Evolutionary conservation across 169 alveolate species (phyloP).

Genomic region (Plasmodium fragile): DNA sequence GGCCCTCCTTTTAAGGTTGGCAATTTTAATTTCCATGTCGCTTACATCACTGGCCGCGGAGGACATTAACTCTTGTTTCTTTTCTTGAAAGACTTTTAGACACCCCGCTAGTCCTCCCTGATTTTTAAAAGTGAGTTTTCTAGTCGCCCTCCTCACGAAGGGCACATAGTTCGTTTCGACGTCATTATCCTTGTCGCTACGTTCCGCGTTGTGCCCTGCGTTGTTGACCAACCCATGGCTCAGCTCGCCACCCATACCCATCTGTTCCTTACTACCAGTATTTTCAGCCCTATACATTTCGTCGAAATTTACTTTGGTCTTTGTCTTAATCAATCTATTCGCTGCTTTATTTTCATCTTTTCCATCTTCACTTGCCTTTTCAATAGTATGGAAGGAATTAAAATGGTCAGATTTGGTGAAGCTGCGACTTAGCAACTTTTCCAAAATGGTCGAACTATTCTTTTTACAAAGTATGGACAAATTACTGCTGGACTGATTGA

Average conservation of each 20-base stretch:
- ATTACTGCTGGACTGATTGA: conserved; percentile 32
- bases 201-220: background rate
- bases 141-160: conserved; percentile 72
- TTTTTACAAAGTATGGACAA: conserved; percentile 5
- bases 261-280: background rate
- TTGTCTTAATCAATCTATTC: background rate
- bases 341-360: background rate
- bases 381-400: conserved; percentile 21
- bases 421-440: conserved; percentile 45
- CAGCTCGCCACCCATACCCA: background rate
- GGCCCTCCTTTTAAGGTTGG: conserved; percentile 76
- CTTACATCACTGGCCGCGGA: conserved; percentile 44
- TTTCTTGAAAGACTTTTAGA: conserved; percentile 38
- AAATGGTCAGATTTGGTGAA: conserved; percentile 45
- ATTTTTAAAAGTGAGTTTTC: conserved; percentile 62
- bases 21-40: conserved; percentile 74
- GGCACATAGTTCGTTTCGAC: conserved; percentile 40
- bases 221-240: background rate
- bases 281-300: background rate
- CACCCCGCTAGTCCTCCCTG: conserved; percentile 76
- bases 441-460: conserved; percentile 46
- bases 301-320: conserved; percentile 9
- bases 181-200: conserved; percentile 6
- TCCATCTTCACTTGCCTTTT: conserved; percentile 26
- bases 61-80: conserved; percentile 65